Base-by-base conservation (phyloP, 495 filamentous ascomycete species). In the Daldinia childiae region DNA sequence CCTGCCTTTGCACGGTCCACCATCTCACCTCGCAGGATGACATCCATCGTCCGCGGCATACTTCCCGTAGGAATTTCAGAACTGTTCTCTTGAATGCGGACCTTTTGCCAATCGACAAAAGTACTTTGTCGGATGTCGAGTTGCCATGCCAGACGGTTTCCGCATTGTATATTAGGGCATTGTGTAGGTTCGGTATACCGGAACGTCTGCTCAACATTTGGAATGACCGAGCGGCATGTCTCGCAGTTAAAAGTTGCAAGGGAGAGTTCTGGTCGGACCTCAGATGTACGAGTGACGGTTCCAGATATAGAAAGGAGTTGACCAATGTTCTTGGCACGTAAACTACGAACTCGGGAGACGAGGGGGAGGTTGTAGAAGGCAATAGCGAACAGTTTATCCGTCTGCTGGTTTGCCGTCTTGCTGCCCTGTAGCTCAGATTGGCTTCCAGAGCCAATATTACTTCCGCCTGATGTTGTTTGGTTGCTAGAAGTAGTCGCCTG, bases 81-180 rank as follows among this genome's bases (percentile, higher is more conserved):
- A 58, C 93, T 95, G 78, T 97, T 98, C 81, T 99, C 95, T 79
- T 99, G 95, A 32, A 98, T 91, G 58, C 96, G 90, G 24, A 98
- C 92, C 78, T 98, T 98, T 71, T 99, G 95, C 95, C 95, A 99
- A 80, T 99, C 95, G 21, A 98, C 91, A 75, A 99, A 99, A 2
- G 94, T 97, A 77, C 94, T 97, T 79, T 97, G 95, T 50, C 93
- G 87, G 76, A 99, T 98, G 72, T 99, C 95, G 5, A 99, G 83
- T 26, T 93, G 89, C 95, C 95, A 99, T 19, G 91, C 93, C 54
- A 86, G 81, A 27, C 95, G 90, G 82, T 99, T 99, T 62, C 88
- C 88, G 76, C 95, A 99, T n/a, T 86, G 90, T n/a, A 84, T 70
- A 73, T 98, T 98, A 0, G 95, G 95, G 74, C 95, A 99, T 82